Evolutionary conservation across 2,329 filamentous ascomycete species (phyloP).

Genomic region (Coniochaeta hoffmannii): DNA sequence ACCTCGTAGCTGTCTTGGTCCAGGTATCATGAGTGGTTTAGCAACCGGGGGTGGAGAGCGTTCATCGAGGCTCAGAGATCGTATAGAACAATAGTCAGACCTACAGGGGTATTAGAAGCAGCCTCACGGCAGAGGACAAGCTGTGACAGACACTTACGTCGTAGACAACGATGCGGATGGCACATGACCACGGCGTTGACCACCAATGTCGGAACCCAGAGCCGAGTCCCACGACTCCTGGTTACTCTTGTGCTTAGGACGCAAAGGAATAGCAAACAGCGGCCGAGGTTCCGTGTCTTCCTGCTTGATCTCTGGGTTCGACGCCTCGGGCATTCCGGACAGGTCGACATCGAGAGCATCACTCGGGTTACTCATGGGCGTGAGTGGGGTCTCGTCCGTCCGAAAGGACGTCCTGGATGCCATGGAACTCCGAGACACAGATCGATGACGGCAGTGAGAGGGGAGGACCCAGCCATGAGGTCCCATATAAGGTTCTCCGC

Average conservation of each 20-base stretch:
- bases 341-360: not conserved
- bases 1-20: not conserved
- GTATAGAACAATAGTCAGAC: not conserved
- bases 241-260: not conserved
- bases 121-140: not conserved
- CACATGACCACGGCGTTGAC: not conserved
- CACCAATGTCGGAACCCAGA: not conserved
- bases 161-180: not conserved
- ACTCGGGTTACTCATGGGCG: not conserved
- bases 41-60: not conserved
- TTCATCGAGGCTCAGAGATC: not conserved
- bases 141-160: not conserved
- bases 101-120: not conserved
- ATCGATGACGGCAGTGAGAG: not conserved
- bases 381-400: not conserved
- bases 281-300: not conserved
- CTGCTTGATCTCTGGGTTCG: not conserved
- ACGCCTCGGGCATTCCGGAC: too few species aligned
- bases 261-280: not conserved
- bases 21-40: not conserved
- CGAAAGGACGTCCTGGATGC: not conserved
- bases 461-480: not conserved
- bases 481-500: not conserved
- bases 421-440: not conserved
- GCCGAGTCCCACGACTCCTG: not conserved